Evolutionary conservation across 202 grass and related monocot genomes (phyloP).

Genomic region (Eragrostis tef): DNA sequence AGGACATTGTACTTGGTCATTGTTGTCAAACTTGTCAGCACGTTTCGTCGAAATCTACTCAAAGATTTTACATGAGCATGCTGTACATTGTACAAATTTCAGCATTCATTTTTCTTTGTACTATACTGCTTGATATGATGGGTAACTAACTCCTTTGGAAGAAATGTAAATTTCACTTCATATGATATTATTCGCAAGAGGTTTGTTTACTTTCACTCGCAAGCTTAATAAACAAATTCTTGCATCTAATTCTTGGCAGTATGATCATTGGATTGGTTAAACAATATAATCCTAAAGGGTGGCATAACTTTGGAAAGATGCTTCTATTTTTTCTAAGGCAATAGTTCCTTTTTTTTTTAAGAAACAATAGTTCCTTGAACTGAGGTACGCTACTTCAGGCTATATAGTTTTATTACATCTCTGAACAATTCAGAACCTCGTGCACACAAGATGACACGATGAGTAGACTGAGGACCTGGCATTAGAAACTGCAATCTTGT

Average conservation of each 20-base stretch:
- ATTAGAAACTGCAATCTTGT: neutral
- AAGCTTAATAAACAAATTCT: conserved; percentile 19
- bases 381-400: neutral
- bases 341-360: neutral
- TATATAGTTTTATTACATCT: neutral
- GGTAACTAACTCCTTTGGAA: conserved; percentile 36
- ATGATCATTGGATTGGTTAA: conserved; percentile 46
- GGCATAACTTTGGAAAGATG: conserved; percentile 29
- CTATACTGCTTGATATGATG: conserved; percentile 41
- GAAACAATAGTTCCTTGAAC: too few species aligned
- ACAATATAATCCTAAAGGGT: conserved; percentile 38
- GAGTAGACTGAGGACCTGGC: neutral
- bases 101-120: conserved; percentile 11
- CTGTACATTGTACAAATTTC: neutral
- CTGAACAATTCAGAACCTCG: neutral
- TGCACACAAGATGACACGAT: neutral
- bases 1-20: conserved; percentile 34
- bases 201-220: conserved; percentile 31
- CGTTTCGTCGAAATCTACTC: conserved; percentile 21
- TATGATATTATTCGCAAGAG: conserved; percentile 4
- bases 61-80: too few species aligned
- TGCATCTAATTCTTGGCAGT: conserved; percentile 20
- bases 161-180: conserved; percentile 21
- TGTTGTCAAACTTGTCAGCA: conserved; percentile 27
- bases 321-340: conserved; percentile 27